Evolutionary conservation across 2,329 filamentous ascomycete genomes (phyloP).

Genomic region (Sclerotinia subarctica): DNA sequence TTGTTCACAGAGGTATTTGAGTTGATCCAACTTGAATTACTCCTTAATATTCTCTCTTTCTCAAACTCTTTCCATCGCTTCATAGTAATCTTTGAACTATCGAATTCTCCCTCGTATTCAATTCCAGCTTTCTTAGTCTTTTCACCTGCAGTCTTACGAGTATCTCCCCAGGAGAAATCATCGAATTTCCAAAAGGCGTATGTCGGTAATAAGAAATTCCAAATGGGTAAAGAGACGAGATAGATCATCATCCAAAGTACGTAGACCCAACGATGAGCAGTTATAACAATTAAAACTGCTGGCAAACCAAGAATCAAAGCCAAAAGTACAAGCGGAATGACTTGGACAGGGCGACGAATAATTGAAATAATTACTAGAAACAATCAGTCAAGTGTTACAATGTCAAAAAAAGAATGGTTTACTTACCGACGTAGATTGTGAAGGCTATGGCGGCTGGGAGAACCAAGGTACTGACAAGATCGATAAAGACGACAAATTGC

Average conservation of each 20-base stretch:
- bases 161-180: slow-evolving; percentile 99
- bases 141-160: slow-evolving; percentile 89
- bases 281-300: slow-evolving; percentile 85
- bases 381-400: slow-evolving; percentile 23
- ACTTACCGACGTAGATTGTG: slow-evolving; percentile 90
- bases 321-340: slow-evolving; percentile 87
- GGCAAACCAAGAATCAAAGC: slow-evolving; percentile 91
- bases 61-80: slow-evolving; percentile 98
- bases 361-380: slow-evolving; percentile 77
- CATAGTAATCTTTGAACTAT: slow-evolving; percentile 99
- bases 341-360: slow-evolving; percentile 68
- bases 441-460: slow-evolving; percentile 95
- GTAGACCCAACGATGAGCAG: slow-evolving; percentile 89
- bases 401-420: background rate
- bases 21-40: slow-evolving; percentile 25
- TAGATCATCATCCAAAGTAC: slow-evolving; percentile 98
- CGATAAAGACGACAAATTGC: slow-evolving; percentile 97
- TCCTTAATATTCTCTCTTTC: slow-evolving; percentile 51
- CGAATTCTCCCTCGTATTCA: slow-evolving; percentile 92
- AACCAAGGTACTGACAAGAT: slow-evolving; percentile 90
- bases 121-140: slow-evolving; percentile 82
- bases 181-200: slow-evolving; percentile 99
- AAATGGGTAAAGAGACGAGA: slow-evolving; percentile 84
- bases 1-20: slow-evolving; percentile 25
- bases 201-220: slow-evolving; percentile 92